A percentile compares a stretch with the other conserved stretches of the same genome.
Evolutionary conservation across 1,284 basidiomycete species (phyloP).

Genomic region (Filobasidium uniguttulatum): DNA sequence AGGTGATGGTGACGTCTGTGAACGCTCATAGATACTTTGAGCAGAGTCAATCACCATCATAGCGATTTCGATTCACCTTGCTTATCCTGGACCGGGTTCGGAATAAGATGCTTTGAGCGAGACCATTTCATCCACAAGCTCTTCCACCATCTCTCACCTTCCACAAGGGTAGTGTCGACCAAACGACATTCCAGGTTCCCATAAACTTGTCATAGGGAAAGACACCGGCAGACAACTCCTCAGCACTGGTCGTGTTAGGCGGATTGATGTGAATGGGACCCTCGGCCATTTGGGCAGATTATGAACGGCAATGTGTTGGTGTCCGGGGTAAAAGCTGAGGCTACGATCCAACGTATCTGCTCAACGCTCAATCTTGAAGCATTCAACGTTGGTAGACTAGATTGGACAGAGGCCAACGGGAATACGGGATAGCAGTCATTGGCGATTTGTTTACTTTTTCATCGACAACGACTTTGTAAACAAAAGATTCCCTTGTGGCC

Average conservation of each 20-base stretch:
- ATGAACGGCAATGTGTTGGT: no score
- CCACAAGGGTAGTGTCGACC: slow-evolving; percentile 43
- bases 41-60: neutral
- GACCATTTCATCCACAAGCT: no score
- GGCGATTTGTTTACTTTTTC: no score
- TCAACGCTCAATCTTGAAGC: no score
- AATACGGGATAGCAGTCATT: no score
- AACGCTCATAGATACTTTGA: neutral
- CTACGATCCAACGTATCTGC: no score
- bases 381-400: no score
- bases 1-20: slow-evolving; percentile 43
- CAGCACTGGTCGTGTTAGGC: slow-evolving; percentile 21
- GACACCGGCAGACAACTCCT: slow-evolving; percentile 23
- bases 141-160: slow-evolving; percentile 29
- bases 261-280: slow-evolving; percentile 15
- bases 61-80: slow-evolving; percentile 19
- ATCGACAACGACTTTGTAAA: no score
- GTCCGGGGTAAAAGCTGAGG: no score
- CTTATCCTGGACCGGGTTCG: slow-evolving; percentile 25
- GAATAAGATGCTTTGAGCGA: slow-evolving; percentile 2
- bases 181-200: slow-evolving; percentile 41
- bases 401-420: no score
- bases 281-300: no score
- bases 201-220: slow-evolving; percentile 38
- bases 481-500: no score